Percentiles rank a stretch among this genome's conserved stretches.
These are phyloP conservation scores for Nicotiana knightiana DNA, from an alignment of 257 asterid species.

Conservation along the genomic window DNA sequence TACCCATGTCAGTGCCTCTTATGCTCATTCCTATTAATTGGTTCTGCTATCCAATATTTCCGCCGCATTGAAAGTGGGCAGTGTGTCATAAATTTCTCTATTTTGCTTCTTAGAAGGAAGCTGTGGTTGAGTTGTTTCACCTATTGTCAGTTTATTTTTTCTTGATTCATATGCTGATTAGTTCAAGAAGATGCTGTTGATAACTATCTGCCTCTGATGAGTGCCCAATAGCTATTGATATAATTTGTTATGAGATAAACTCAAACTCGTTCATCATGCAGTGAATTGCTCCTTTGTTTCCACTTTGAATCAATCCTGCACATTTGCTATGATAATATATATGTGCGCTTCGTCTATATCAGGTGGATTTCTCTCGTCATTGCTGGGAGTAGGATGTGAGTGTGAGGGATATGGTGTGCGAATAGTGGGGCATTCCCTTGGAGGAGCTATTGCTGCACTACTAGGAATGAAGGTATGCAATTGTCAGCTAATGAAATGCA, in stretches of 20 bases:
- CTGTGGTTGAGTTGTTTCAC: not conserved
- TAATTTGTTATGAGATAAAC: not conserved
- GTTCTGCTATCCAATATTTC: not conserved
- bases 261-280: not conserved
- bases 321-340: not conserved
- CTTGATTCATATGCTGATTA: not conserved
- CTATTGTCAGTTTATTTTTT: not conserved
- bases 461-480: constrained; percentile 22
- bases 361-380: constrained; percentile 28
- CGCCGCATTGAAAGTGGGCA: not conserved
- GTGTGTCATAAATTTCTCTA: not conserved
- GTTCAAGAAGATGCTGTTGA: not conserved
- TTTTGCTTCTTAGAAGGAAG: not conserved
- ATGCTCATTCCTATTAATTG: too few species aligned
- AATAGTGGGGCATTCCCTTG: constrained; percentile 36
- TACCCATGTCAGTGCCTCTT: too few species aligned
- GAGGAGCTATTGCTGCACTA: constrained; percentile 31
- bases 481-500: not conserved
- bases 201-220: not conserved
- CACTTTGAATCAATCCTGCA: not conserved
- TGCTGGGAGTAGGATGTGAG: constrained; percentile 24
- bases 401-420: constrained; percentile 26
- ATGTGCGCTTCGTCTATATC: not conserved
- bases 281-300: not conserved
- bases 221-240: not conserved